These are phyloP conservation scores for Jatropha curcas DNA, from an alignment of 345 rosid genomes.

Conservation along the genomic window DNA sequence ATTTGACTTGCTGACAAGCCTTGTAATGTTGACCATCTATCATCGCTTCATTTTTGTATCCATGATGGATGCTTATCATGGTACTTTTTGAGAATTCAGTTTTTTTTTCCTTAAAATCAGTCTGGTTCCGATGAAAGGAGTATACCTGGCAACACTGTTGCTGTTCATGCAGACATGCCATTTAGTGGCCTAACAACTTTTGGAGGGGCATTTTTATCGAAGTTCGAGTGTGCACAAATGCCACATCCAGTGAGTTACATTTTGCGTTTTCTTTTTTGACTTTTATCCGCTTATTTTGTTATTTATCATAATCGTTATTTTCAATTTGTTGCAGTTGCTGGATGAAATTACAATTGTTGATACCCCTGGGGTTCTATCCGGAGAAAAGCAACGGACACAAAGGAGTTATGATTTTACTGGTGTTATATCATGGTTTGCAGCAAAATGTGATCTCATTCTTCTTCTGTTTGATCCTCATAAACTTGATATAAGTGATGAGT, in stretches of 20 bases:
- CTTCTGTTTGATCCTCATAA: conserved; percentile 33
- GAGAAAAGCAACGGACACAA: conserved; percentile 33
- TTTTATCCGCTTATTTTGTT: neutral
- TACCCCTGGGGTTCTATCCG: conserved; percentile 32
- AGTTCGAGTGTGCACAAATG: conserved; percentile 36
- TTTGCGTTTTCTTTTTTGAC: neutral
- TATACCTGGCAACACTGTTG: conserved; percentile 38
- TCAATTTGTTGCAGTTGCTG: conserved; percentile 17
- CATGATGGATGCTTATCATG: neutral
- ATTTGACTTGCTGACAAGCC: neutral
- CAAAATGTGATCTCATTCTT: conserved; percentile 31
- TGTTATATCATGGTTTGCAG: conserved; percentile 34
- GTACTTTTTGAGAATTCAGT: conserved; percentile 1
- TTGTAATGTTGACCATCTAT: neutral
- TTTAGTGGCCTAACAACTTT: conserved; percentile 29
- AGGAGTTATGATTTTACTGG: conserved; percentile 36
- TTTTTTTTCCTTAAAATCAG: conserved; percentile 15
- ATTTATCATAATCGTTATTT: neutral
- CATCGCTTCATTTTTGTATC: neutral
- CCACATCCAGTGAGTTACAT: conserved; percentile 29
- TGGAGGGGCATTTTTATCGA: conserved; percentile 32
- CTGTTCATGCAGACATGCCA: conserved; percentile 39
- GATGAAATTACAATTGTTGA: conserved; percentile 33
- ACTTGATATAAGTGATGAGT: conserved; percentile 33
- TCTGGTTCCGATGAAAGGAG: conserved; percentile 42